Percentiles rank a stretch among this genome's conserved stretches.
Evolutionary conservation across 78 protist genomes (phyloP).

Genomic region (Dictyostelium capitatum): DNA sequence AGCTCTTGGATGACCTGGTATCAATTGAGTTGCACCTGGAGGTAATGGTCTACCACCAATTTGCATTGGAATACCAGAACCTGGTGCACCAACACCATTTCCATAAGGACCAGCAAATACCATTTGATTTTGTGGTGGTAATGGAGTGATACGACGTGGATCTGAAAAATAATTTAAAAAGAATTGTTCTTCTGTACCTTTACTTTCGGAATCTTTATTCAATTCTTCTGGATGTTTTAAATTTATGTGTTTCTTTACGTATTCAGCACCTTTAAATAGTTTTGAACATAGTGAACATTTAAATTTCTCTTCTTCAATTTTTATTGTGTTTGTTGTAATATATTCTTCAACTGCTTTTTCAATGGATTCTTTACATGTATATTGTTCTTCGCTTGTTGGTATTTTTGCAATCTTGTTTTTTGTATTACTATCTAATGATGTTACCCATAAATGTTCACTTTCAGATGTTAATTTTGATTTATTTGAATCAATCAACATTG

Average conservation of each 20-base stretch:
- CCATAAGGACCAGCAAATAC: background rate
- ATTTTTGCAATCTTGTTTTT: conserved; percentile 42
- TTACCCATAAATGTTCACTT: conserved; percentile 55
- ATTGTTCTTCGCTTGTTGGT: conserved; percentile 49
- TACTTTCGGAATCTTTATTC: conserved; percentile 28
- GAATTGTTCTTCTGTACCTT: conserved; percentile 74
- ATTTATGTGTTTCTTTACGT: conserved; percentile 72
- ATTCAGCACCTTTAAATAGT: conserved; percentile 66
- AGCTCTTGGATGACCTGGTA: conserved; percentile 9
- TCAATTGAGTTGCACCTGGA: background rate
- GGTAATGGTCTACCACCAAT: conserved; percentile 12
- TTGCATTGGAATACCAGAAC: background rate
- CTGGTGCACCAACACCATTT: background rate
- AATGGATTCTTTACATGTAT: conserved; percentile 36
- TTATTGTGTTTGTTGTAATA: conserved; percentile 54
- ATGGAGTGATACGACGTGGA: conserved; percentile 61
- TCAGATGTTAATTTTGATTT: conserved; percentile 30
- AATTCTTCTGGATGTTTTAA: conserved; percentile 73
- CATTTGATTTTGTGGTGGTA: conserved; percentile 2
- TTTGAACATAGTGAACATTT: conserved; percentile 54
- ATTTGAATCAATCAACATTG: conserved; percentile 39
- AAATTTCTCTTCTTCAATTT: conserved; percentile 56
- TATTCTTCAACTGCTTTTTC: conserved; percentile 56
- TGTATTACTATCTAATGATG: conserved; percentile 52
- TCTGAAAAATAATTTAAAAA: conserved; percentile 75